Percentiles rank a stretch among this genome's conserved stretches.
phyloP scores from a whole-genome alignment of 2,329 filamentous ascomycete genomes.

The Cladosporium sp. region DNA sequence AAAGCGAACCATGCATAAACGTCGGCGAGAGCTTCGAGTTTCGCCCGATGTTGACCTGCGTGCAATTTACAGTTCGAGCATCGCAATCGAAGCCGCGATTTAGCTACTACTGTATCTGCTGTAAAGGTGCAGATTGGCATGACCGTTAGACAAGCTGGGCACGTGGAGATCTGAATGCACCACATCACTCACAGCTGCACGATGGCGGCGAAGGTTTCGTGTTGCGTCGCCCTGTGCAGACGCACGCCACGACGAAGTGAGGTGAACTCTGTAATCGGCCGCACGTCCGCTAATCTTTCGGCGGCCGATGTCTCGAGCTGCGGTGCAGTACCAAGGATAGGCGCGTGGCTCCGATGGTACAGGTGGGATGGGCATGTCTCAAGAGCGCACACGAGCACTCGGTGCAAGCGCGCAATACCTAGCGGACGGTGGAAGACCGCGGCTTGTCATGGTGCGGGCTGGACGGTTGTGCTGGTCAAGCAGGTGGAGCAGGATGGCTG shows the following conservation, averaged over 20 bases:
- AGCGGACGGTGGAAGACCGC: background rate
- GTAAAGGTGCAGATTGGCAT: too few species aligned
- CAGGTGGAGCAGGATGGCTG: background rate
- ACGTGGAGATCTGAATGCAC: constrained; percentile 4
- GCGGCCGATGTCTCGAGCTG: background rate
- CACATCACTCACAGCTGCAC: background rate
- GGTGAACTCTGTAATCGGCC: constrained; percentile 2
- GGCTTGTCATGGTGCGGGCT: background rate
- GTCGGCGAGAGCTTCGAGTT: constrained; percentile 9
- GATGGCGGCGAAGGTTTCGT: background rate
- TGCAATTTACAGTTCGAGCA: background rate
- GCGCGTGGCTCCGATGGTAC: background rate
- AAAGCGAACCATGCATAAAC: background rate
- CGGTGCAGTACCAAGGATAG: background rate
- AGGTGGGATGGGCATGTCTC: background rate
- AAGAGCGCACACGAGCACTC: background rate
- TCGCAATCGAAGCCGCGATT: background rate
- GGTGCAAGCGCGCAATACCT: background rate
- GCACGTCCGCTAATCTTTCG: background rate
- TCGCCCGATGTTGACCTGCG: constrained; percentile 6
- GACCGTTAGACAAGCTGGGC: background rate
- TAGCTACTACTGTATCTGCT: background rate
- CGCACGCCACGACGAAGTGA: background rate
- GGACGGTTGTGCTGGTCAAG: background rate
- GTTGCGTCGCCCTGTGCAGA: background rate